These are phyloP conservation scores for Abortiporus biennis DNA, from an alignment of 1,284 basidiomycete genomes.

Conservation along the genomic window DNA sequence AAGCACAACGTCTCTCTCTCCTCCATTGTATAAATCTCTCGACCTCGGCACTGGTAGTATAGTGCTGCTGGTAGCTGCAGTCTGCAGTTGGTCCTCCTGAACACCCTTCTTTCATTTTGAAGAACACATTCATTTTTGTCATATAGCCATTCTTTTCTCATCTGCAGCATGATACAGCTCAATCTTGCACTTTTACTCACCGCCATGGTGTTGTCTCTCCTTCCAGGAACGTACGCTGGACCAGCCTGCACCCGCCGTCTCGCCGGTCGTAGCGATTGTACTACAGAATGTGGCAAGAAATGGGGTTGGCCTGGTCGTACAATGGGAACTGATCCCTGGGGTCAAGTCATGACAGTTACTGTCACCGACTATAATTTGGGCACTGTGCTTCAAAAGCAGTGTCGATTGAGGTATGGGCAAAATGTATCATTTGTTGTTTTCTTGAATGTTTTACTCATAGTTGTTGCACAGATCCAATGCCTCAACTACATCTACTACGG, in stretches of 20 bases:
- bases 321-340: slow-evolving; percentile 51
- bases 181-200: slow-evolving; percentile 27
- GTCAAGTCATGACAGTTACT: slow-evolving; percentile 36
- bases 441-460: neutral
- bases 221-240: slow-evolving; percentile 31
- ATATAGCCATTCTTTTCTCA: slow-evolving; percentile 15
- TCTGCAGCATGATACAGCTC: slow-evolving; percentile 32
- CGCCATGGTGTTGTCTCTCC: slow-evolving; percentile 31
- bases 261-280: slow-evolving; percentile 29
- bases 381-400: slow-evolving; percentile 28
- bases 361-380: slow-evolving; percentile 18
- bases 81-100: slow-evolving; percentile 12
- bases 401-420: slow-evolving; percentile 20
- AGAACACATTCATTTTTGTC: slow-evolving; percentile 10
- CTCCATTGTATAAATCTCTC: slow-evolving; percentile 19
- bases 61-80: slow-evolving; percentile 8
- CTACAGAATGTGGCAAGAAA: slow-evolving; percentile 34
- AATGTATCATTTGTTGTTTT: neutral
- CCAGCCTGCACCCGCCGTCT: slow-evolving; percentile 43
- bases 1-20: neutral
- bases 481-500: slow-evolving; percentile 5
- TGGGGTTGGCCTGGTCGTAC: slow-evolving; percentile 47
- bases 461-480: slow-evolving; percentile 4
- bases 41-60: slow-evolving; percentile 13
- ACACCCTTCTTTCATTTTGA: slow-evolving; percentile 19